Percentiles rank a stretch among this genome's conserved stretches.
phyloP scores from a whole-genome alignment of 768 basidiomycete species.

The Amanita fuliginea region DNA sequence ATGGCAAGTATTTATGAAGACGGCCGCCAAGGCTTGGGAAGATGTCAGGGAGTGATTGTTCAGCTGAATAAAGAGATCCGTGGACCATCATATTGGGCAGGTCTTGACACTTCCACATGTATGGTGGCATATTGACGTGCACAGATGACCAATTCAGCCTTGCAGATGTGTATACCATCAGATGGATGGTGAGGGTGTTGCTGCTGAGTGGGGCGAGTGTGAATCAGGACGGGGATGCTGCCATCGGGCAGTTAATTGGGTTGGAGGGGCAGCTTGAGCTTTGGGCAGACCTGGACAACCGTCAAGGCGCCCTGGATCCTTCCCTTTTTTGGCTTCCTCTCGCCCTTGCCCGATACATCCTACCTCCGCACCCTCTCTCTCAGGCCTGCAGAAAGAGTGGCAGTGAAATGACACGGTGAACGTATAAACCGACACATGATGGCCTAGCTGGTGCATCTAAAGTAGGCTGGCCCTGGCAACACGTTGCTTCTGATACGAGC shows the following conservation, averaged over 20 bases:
- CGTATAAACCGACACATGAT: too few species aligned
- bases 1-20: conserved; percentile 41
- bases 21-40: conserved; percentile 42
- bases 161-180: conserved; percentile 71
- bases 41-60: conserved; percentile 31
- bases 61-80: conserved; percentile 46
- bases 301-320: conserved; percentile 59
- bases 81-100: conserved; percentile 53
- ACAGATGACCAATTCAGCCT: conserved; percentile 75
- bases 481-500: too few species aligned
- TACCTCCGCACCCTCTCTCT: too few species aligned
- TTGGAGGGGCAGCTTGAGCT: conserved; percentile 24
- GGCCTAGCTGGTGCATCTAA: too few species aligned
- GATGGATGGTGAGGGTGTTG: conserved; percentile 60
- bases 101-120: too few species aligned
- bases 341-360: too few species aligned
- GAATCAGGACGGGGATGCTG: conserved; percentile 38
- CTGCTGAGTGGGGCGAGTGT: conserved; percentile 41
- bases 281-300: conserved; percentile 44
- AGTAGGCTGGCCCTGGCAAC: too few species aligned
- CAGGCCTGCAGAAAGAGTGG: too few species aligned
- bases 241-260: conserved; percentile 41
- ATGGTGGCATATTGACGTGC: not conserved
- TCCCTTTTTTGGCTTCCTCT: too few species aligned
- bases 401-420: too few species aligned